Conservation (phyloP, 2,329 filamentous ascomycete genomes). For the Fusarium ramigenum region DNA sequence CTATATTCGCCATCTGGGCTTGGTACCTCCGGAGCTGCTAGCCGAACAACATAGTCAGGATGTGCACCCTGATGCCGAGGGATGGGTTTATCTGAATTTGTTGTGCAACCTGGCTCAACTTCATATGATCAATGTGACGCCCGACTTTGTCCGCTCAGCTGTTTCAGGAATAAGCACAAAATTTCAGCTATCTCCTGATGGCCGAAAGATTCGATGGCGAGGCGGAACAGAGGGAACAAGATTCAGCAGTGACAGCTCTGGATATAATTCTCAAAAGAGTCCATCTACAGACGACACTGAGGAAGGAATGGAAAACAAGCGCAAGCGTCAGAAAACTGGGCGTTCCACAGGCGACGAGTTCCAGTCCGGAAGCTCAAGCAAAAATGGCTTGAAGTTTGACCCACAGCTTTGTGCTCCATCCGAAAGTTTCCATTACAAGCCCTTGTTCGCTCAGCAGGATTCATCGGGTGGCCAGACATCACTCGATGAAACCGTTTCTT, state of each 20-base stretch:
- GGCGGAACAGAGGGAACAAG: conserved; percentile 73
- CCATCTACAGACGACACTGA: conserved; percentile 61
- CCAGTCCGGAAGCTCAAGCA: conserved; percentile 48
- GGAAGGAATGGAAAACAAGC: conserved; percentile 54
- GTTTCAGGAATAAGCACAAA: conserved; percentile 75
- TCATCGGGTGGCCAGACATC: conserved; percentile 59
- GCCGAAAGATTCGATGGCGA: conserved; percentile 82
- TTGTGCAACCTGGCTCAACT: conserved; percentile 84
- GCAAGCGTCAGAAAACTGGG: conserved; percentile 58
- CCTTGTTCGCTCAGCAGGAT: conserved; percentile 64
- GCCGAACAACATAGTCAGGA: conserved; percentile 55
- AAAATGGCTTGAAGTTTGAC: conserved; percentile 53
- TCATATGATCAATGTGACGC: conserved; percentile 84
- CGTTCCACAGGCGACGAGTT: conserved; percentile 48
- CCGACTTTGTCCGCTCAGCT: conserved; percentile 78
- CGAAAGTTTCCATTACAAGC: conserved; percentile 70
- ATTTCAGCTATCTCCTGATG: conserved; percentile 80
- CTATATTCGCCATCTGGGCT: conserved; percentile 79
- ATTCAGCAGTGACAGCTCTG: conserved; percentile 71
- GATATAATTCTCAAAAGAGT: conserved; percentile 57
- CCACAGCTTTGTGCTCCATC: conserved; percentile 52
- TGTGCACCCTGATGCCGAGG: conserved; percentile 70
- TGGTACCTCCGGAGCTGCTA: conserved; percentile 67
- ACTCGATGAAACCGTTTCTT: conserved; percentile 60
- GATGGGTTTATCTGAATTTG: conserved; percentile 86